Evolutionary conservation across 2,329 filamentous ascomycete species (phyloP), one percentile per base, ranked within the genome.

Genomic region (Byssochlamys sp.): DNA sequence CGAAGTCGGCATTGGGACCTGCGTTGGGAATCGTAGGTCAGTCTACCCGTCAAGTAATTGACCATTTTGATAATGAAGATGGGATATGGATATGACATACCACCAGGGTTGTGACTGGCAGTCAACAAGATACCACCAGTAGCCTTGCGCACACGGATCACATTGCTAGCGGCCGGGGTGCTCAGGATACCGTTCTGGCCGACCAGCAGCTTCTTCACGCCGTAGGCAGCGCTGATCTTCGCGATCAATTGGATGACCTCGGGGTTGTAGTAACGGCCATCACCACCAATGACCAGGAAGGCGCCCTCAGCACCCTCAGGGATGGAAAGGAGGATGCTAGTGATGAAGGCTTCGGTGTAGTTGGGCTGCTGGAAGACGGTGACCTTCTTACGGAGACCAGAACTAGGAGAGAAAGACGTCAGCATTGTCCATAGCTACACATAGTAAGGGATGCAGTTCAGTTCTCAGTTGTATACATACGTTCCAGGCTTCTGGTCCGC

Each of bases 401-500:
- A 99, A 66, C 92, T 97, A 69, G 58, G 58, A 61, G 52, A 60
- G 62, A 61, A 55, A 54, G 9, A 14, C 39, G 67, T 64, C 49
- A 51, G 49, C 49, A 51, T 26, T 28, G 25, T 27, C 5, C 14
- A 26, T 11, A 26, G 19, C 27, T 10, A 12, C 6, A 26, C 24
- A 27, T 26, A 3, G 19, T 12, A 1, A 51, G 25, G 6, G 27
- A 24, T 33, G 49, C 33, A 57, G 35, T 24, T 45, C 19, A 19
- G 19, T 31, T 10, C 11, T 31, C 29, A 19, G 6, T 19, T n/a
- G n/a, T 24, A 45, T 31, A 91, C 92, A 77, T 85, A 96, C 92
- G 92, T 97, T 84, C 92, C 92, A 63, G 92, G 91, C 83, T 99
- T 99, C 84, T 99, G 94, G 83, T 97, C 94, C 63, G 87, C 82